Base-by-base conservation (phyloP, 306 rosid genomes). In the Cicer judaicum region DNA sequence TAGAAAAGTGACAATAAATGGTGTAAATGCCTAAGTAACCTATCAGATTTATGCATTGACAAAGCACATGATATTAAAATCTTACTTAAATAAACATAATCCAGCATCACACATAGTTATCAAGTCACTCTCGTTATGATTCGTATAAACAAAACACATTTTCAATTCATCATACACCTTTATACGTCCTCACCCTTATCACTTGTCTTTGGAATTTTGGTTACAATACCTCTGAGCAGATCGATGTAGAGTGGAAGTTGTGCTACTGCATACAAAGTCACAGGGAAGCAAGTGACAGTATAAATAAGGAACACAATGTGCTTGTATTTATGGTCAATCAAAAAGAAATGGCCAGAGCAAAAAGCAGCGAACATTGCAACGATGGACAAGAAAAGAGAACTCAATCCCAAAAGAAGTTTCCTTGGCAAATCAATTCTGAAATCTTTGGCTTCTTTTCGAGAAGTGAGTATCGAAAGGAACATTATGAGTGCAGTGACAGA, bases 381-480 rank as follows among this genome's bases (percentile, higher is more conserved):
- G 5, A 91, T 83, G 2, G 89, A 79, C 21, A 89, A 8, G 14
- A 87, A 87, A 1, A 91, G 83, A 5, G 89, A 79, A 15, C 78
- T 78, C 4, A 82, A 53, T 2, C 89, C 92, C 6, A 80, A 0
- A 8, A 87, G 42, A 7, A 87, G 79, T 68, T 81, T 89, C 3
- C 52, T 12, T 1, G 89, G 89, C 77, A 89, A 38, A 49, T 48
- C 77, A 14, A 6, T 56, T 0, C 56, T 57, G 38, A 89, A 91
- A 66, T 87, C 89, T 29, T 48, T 79, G 11, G 64, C 77, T 42
- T 86, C 81, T 56, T 80, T 78, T 34, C 84, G 80, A 5, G 89
- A 84, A 6, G 85, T 85, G 60, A 86, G 55, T 34, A 89, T 80
- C 24, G 88, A 10, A 1, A 87, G 87, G 61, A 91, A 91, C 84